Evolutionary conservation across 129 eudicot species (phyloP), one percentile per base, ranked within the genome.

Genomic region (Ambrosia artemisiifolia): DNA sequence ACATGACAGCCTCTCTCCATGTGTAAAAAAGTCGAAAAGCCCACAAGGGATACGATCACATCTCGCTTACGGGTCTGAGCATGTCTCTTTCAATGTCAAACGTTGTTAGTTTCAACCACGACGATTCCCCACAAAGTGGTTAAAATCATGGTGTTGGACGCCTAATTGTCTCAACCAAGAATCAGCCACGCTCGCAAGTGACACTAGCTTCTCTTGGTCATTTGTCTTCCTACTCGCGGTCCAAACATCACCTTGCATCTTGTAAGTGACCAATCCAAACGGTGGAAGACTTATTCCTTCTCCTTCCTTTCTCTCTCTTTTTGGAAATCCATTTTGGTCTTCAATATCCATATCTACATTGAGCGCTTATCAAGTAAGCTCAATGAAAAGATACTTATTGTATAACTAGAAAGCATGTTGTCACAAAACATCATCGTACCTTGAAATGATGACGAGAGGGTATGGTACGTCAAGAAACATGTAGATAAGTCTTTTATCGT

Each of bases 361-460:
- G 20, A 68, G 32, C 7, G 17, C 20, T 8, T 34, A 40, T 53
- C 24, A n/a, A 32, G 20, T 46, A 33, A 62, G 19, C 4, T 43
- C 43, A 3, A 17, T 18, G 49, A 13, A 11, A 33, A 53, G 71
- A 60, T 8, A 46, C 42, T 36, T 19, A 49, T 30, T 3, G 8
- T 55, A 20, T 34, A 30, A 12, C 40, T 4, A 30, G 4, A n/a
- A 59, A 30, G 30, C 9, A 30, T 59, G 40, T 59, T 32, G 40
- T 24, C 63, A 28, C 32, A 6, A 30, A 59, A 59, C 40, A 59
- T 59, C 42, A 30, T 30, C 14, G 43, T 78, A 89, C 98, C 98
- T 93, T 90, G 91, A 75, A 93, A 93, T 47, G 98, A 93, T 32
- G 98, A 93, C 28, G 98, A 93, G 62, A 93, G 95, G 24, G 98